A percentile compares a stretch with the other conserved stretches of the same genome.
Conservation (phyloP, 2,329 filamentous ascomycete genomes). For the Lasiodiplodia hormozganensis region DNA sequence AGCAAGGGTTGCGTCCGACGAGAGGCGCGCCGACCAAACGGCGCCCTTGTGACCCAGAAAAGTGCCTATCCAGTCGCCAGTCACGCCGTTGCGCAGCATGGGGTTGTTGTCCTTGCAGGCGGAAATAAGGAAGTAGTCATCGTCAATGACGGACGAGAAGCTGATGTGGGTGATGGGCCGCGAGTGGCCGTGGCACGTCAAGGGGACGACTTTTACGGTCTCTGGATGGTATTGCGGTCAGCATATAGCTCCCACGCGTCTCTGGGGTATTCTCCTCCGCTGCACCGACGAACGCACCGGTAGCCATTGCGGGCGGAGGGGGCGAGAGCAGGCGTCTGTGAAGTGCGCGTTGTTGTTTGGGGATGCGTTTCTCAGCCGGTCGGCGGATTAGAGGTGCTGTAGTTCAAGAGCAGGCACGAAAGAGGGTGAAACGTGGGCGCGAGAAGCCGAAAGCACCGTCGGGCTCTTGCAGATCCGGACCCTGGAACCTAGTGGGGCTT, state of each 20-base stretch:
- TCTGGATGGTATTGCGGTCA: conserved; percentile 35
- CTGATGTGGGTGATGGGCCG: conserved; percentile 89
- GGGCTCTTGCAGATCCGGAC: conserved; percentile 23
- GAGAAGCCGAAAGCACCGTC: conserved; percentile 25
- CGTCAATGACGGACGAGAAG: conserved; percentile 83
- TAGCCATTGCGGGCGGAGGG: conserved; percentile 14
- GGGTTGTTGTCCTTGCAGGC: conserved; percentile 99
- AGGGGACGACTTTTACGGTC: conserved; percentile 72
- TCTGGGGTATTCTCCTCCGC: neutral
- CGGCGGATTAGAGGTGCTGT: conserved; percentile 2
- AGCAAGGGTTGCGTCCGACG: conserved; percentile 83
- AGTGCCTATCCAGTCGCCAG: conserved; percentile 97
- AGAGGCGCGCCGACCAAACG: conserved; percentile 94
- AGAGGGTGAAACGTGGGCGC: conserved; percentile 24
- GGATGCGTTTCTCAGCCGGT: neutral
- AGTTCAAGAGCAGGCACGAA: conserved; percentile 5
- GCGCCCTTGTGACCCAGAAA: conserved; percentile 98
- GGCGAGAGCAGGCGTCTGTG: neutral
- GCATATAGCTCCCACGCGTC: neutral
- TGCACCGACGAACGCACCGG: conserved; percentile 16
- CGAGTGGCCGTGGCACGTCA: conserved; percentile 95
- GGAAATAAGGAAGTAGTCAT: conserved; percentile 91
- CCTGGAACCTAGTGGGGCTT: conserved; percentile 19
- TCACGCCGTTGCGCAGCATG: conserved; percentile 95
- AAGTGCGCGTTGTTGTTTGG: neutral